Percentiles rank a stretch among this genome's conserved stretches.
These are phyloP conservation scores for Oryza longistaminata DNA, from an alignment of 176 grass and related monocot genomes.

Conservation along the genomic window DNA sequence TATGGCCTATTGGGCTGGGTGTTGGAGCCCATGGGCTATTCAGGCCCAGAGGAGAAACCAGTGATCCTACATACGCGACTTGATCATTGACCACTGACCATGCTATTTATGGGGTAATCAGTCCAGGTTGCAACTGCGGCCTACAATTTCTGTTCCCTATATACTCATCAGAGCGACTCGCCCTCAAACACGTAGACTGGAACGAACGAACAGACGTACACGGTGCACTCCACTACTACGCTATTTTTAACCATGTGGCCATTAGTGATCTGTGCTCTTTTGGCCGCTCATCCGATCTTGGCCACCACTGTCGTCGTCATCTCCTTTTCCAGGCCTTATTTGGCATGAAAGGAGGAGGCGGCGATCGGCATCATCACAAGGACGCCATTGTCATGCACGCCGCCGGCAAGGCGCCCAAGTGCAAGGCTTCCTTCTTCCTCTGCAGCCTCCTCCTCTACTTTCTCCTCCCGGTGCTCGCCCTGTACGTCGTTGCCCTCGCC, in stretches of 20 bases:
- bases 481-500: not conserved
- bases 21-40: no score
- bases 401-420: not conserved
- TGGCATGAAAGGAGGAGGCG: slow-evolving; percentile 7
- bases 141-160: not conserved
- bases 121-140: not conserved
- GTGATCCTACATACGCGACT: slow-evolving; percentile 8
- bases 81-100: slow-evolving; percentile 18
- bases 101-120: not conserved
- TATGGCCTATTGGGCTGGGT: not conserved
- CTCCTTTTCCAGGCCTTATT: not conserved
- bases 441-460: slow-evolving; percentile 23
- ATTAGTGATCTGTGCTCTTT: slow-evolving; percentile 11
- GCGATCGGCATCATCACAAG: slow-evolving; percentile 11
- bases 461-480: not conserved
- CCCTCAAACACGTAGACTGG: no score
- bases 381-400: not conserved
- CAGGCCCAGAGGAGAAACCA: not conserved
- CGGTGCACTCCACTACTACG: not conserved
- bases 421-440: slow-evolving; percentile 22
- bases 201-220: not conserved
- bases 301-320: not conserved
- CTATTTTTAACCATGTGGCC: slow-evolving; percentile 10
- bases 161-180: not conserved
- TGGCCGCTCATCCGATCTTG: not conserved